Evolutionary conservation across 129 eudicot species (phyloP).

Genomic region (carrot (Daucus carota)): DNA sequence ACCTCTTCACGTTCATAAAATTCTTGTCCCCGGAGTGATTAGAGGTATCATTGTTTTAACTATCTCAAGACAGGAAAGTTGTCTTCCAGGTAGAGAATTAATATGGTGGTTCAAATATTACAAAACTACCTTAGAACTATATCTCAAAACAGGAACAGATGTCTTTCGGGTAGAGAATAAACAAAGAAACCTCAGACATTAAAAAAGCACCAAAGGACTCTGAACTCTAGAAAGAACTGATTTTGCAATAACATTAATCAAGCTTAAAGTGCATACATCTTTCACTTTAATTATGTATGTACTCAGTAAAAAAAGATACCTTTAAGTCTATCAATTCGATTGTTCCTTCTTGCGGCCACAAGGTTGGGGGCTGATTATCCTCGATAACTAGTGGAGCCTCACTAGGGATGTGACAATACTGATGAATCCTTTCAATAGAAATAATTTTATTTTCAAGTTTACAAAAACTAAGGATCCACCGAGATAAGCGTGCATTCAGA

Average conservation of each 20-base stretch:
- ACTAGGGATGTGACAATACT: conserved; percentile 71
- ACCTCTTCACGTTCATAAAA: neutral
- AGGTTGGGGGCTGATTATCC: conserved; percentile 48
- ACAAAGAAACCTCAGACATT: neutral
- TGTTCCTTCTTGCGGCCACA: conserved; percentile 81
- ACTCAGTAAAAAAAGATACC: conserved; percentile 29
- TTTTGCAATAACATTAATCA: neutral
- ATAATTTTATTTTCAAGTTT: conserved; percentile 86
- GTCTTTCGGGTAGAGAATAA: neutral
- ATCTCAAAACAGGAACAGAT: neutral
- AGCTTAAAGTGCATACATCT: neutral
- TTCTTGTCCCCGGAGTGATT: neutral
- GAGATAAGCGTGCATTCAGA: conserved; percentile 63
- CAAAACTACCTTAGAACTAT: neutral
- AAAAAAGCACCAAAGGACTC: neutral
- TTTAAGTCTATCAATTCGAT: conserved; percentile 69
- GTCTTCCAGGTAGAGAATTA: too few species aligned
- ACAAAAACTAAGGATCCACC: conserved; percentile 84
- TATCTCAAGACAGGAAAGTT: too few species aligned
- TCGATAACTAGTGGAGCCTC: conserved; percentile 80
- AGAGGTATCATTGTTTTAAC: neutral
- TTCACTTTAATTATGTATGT: neutral
- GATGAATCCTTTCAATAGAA: conserved; percentile 88
- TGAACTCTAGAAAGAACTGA: neutral
- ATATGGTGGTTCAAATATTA: neutral